phyloP scores from a whole-genome alignment of 768 basidiomycete species.

The Tulasnella sp. region DNA sequence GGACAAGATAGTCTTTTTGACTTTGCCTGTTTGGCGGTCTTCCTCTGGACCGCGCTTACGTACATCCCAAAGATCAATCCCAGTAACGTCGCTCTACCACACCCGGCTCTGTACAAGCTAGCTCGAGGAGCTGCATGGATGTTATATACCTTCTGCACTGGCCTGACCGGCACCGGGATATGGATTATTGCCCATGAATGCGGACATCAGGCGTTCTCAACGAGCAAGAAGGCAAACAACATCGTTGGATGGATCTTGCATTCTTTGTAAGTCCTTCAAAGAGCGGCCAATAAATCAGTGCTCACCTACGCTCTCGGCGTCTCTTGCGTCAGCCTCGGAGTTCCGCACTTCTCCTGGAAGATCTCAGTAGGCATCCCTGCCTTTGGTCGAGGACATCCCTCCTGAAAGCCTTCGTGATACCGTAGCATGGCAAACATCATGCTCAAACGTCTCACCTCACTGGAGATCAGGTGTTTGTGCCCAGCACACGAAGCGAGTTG shows the following conservation, averaged over 20 bases:
- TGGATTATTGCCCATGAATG: slow-evolving; percentile 96
- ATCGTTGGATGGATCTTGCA: slow-evolving; percentile 86
- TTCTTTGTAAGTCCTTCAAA: slow-evolving; percentile 70
- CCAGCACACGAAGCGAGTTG: slow-evolving; percentile 63
- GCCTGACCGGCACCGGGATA: slow-evolving; percentile 80
- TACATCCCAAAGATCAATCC: slow-evolving; percentile 27
- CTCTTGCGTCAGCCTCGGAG: slow-evolving; percentile 51
- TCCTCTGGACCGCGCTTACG: slow-evolving; percentile 27
- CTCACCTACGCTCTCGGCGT: not conserved
- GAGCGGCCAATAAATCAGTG: not conserved
- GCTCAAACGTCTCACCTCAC: slow-evolving; percentile 89
- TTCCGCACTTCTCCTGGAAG: slow-evolving; percentile 95
- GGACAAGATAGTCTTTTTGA: slow-evolving; percentile 29
- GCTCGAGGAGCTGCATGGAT: slow-evolving; percentile 64
- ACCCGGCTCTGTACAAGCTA: slow-evolving; percentile 42
- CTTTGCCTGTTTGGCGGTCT: slow-evolving; percentile 25
- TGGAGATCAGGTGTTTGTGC: slow-evolving; percentile 93
- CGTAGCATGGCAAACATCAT: slow-evolving; percentile 79
- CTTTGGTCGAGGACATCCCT: slow-evolving; percentile 5
- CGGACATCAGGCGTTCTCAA: slow-evolving; percentile 93
- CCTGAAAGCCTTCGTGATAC: not conserved
- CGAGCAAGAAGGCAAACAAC: slow-evolving; percentile 86
- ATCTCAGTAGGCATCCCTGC: too few species aligned
- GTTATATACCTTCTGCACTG: slow-evolving; percentile 67
- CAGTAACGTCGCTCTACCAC: slow-evolving; percentile 13